Percentiles rank a stretch among this genome's conserved stretches.
phyloP scores from a whole-genome alignment of 2,329 filamentous ascomycete species.

The Diaporthe citrichinensis region DNA sequence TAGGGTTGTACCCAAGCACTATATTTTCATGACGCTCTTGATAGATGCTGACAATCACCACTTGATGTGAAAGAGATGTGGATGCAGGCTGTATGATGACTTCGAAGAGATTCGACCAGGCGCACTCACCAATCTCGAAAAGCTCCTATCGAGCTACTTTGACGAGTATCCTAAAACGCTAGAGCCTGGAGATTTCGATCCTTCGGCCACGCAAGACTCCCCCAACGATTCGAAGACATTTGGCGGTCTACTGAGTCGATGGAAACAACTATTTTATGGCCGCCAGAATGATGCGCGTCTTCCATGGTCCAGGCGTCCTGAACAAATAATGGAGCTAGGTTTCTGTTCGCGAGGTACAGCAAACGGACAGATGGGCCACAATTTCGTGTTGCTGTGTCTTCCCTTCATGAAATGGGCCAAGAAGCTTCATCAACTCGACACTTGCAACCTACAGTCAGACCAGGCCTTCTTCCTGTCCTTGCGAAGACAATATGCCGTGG shows the following conservation, averaged over 20 bases:
- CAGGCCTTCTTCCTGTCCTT: conserved; percentile 43
- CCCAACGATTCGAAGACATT: not conserved
- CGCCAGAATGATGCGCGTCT: not conserved
- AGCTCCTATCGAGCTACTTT: not conserved
- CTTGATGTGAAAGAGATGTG: conserved; percentile 33
- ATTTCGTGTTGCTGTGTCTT: conserved; percentile 41
- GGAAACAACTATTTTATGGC: not conserved
- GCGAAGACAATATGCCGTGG: conserved; percentile 37
- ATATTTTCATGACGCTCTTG: no score
- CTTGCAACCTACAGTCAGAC: conserved; percentile 44
- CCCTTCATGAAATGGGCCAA: conserved; percentile 41
- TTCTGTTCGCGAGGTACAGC: not conserved
- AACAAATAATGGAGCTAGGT: not conserved
- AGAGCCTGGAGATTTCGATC: not conserved
- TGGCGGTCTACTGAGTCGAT: not conserved
- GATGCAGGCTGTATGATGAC: conserved; percentile 26
- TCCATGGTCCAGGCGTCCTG: not conserved
- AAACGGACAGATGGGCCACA: conserved; percentile 10
- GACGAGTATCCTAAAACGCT: not conserved
- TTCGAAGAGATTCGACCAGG: conserved; percentile 19
- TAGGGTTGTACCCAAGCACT: no score
- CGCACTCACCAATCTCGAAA: not conserved
- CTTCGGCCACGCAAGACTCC: accelerated
- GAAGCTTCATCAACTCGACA: conserved; percentile 42
- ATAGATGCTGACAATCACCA: no score